Conservation (phyloP, 441 rosid genomes). For the Euphorbia celastroides region DNA sequence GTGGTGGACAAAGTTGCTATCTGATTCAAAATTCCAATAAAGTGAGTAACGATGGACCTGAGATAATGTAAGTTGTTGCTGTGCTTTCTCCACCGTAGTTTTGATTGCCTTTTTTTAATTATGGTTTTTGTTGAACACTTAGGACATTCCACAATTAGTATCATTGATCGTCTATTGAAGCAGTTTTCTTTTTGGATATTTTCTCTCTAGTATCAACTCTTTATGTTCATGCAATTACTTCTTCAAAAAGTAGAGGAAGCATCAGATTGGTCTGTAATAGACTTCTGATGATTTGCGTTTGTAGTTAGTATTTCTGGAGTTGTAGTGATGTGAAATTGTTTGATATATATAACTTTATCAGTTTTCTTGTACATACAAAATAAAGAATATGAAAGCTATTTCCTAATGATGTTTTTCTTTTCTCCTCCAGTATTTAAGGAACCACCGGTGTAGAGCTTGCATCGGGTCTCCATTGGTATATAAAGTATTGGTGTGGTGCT, state of each 20-base stretch:
- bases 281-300: neutral
- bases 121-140: neutral
- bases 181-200: neutral
- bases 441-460: constrained; percentile 84
- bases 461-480: constrained; percentile 93
- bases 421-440: constrained; percentile 57
- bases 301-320: constrained; percentile 1
- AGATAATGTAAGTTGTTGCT: constrained; percentile 57
- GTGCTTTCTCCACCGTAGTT: constrained; percentile 15
- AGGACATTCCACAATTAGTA: neutral
- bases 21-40: constrained; percentile 44
- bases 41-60: constrained; percentile 40
- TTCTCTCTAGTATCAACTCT: neutral
- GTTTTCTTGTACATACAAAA: no score
- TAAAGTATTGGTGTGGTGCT: constrained; percentile 83
- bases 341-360: neutral
- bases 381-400: no score
- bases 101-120: constrained; percentile 1
- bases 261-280: neutral
- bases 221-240: neutral
- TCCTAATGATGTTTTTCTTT: constrained; percentile 3
- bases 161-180: no score
- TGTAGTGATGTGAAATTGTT: neutral
- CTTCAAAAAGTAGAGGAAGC: neutral
- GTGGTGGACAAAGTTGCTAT: constrained; percentile 77